Base-by-base conservation (phyloP, 139 green algal species). In the Astrephomene gubernaculifera region DNA sequence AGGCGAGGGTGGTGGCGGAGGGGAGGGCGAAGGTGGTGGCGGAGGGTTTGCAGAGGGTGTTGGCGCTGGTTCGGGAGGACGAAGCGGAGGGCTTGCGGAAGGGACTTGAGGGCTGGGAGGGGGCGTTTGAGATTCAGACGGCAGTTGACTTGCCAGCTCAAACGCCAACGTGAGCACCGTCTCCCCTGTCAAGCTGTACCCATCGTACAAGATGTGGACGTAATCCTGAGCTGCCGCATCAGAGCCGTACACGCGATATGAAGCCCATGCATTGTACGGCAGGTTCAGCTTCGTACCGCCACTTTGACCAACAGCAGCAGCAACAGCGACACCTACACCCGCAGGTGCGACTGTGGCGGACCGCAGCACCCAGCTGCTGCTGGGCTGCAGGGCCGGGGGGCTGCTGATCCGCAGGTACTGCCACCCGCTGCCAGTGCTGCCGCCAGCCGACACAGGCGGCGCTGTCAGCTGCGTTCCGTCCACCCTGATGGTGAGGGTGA, bases 181-280 rank as follows among this genome's bases (percentile, higher is more conserved):
- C 31, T 52, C 65, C 22, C 33, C 12, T 21, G 33, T 35, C 35
- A 73, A 35, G 65, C 65, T 73, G 33, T 35, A 73, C 2, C 65
- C 7, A 49, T 73, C 65, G 38, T 73, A 73, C 36, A 73, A 35
- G 4, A 73, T 8, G 31, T 73, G 65, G 35, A 73, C 24, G 33
- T 39, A 73, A 25, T 73, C 65, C 31, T 49, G 22, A 2, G 65
- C 65, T 29, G 22, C 4, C 2, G 65, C 35, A 22, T 22, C 65
- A 21, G 33, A 52, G 31, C 65, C 65, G 38, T 73, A 73, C 33
- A 49, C 27, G 2, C 38, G 33, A 35, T 73, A 73, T 27, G 65
- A 73, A 35, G 65, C 22, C 65, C 65, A 73, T 25, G 65, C 65
- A 49, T 73, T 73, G 65, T 73, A 73, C 36, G 65, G 65, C 65